Base-by-base conservation (phyloP, 306 rosid genomes). In the Betula pendula region DNA sequence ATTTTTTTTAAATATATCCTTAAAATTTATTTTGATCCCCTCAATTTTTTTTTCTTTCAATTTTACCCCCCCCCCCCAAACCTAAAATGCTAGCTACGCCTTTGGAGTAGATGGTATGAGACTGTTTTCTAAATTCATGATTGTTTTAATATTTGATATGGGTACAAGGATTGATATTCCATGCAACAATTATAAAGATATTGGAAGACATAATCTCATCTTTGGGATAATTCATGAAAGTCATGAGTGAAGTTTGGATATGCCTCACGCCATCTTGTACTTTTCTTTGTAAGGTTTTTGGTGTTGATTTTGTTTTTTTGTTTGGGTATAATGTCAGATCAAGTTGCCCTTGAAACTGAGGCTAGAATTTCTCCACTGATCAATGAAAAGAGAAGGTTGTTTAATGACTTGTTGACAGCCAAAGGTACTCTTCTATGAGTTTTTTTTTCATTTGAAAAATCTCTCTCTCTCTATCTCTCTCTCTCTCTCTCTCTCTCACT, bases 341-440 rank as follows among this genome's bases (percentile, higher is more conserved):
- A 89, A 83, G 90, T 74, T 84, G 89, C 94, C 65, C 87, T 83
- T 75, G 97, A 95, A 86, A 87, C 89, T 20, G 96, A 90, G 85
- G 97, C 97, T 72, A 90, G 97, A 76, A 89, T 95, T 73, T 80
- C 92, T n/a, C 99, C 99, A 1, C 13, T 95, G 78, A 87, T 92
- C 73, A 89, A 80, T 38, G 99, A 92, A 92, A 92, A 91, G 85
- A 88, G 85, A 85, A 89, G 91, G 83, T 73, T 95, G 91, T 95
- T 95, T 91, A 92, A 95, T 84, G 99, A 92, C 82, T 89, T 95
- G 80, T 86, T 95, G 91, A 88, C 99, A 81, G 89, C 90, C 85
- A 95, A 95, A 95, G 99, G 99, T 92, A 51, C 71, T 76, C 76
- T 67, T 80, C 42, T 59, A 43, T 75, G 81, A 79, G 49, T 74